Conservation (phyloP, 2,329 filamentous ascomycete species). For the Claviceps digitariae region DNA sequence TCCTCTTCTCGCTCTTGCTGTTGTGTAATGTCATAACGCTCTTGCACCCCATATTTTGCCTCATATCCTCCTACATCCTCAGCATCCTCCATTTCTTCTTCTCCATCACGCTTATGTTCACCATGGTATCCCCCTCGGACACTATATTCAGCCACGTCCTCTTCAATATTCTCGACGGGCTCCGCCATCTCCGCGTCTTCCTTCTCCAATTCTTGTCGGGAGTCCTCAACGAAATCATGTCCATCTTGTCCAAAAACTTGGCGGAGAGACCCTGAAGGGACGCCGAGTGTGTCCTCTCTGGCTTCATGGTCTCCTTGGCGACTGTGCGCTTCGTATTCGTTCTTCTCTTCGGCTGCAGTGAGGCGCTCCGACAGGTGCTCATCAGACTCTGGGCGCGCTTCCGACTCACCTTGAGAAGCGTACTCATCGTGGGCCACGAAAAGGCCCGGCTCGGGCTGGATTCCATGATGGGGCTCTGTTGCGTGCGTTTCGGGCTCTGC, state of each 20-base stretch:
- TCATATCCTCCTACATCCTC: not conserved
- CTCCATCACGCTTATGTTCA: not conserved
- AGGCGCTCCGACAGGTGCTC: not conserved
- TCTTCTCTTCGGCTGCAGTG: not conserved
- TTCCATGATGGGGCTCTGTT: not conserved
- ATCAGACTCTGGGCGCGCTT: not conserved
- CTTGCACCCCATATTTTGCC: not conserved
- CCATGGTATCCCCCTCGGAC: not conserved
- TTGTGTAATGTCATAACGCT: not conserved
- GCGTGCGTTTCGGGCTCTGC: not conserved
- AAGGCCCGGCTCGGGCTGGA: not conserved
- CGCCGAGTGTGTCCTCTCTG: not conserved
- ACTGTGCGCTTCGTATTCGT: not conserved
- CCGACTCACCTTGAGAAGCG: not conserved
- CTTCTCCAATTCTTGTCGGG: not conserved
- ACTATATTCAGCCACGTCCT: not conserved
- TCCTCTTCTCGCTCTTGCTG: not conserved
- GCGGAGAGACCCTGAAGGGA: not conserved
- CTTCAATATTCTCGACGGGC: not conserved
- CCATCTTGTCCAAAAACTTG: not conserved
- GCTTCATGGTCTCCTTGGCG: not conserved
- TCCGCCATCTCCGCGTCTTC: not conserved
- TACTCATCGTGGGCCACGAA: not conserved
- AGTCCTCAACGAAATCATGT: not conserved
- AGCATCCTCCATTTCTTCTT: not conserved